Percentiles rank a stretch among this genome's conserved stretches.
Evolutionary conservation across 352 stramenopile species (phyloP).

Genomic region (Globisporangium polare): DNA sequence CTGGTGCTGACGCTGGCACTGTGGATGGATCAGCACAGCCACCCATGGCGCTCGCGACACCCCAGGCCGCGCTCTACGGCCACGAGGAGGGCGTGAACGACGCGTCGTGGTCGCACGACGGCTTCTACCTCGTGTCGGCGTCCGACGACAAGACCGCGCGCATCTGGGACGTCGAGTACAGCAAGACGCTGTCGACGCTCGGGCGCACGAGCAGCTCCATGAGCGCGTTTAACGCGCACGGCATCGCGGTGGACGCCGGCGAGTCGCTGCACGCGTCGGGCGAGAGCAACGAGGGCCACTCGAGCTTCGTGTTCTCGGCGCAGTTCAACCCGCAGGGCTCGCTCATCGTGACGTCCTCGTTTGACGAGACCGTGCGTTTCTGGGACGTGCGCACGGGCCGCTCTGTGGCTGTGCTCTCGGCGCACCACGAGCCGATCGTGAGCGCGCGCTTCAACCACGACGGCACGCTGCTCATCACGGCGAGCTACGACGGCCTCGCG

Average conservation of each 20-base stretch:
- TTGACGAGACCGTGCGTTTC: slow-evolving; percentile 94
- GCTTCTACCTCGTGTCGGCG: slow-evolving; percentile 88
- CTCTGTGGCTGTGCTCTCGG: slow-evolving; percentile 84
- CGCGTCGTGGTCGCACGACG: slow-evolving; percentile 87
- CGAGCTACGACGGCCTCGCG: slow-evolving; percentile 71
- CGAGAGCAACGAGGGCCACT: slow-evolving; percentile 68
- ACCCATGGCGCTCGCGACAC: slow-evolving; percentile 6
- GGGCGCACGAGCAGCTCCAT: slow-evolving; percentile 37
- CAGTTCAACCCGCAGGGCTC: slow-evolving; percentile 93
- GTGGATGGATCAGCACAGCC: background rate
- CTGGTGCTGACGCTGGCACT: background rate
- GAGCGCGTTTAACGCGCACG: slow-evolving; percentile 20
- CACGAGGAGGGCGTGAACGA: slow-evolving; percentile 94
- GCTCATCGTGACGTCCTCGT: slow-evolving; percentile 87
- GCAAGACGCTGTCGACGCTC: slow-evolving; percentile 65
- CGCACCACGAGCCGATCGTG: slow-evolving; percentile 95
- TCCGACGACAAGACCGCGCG: slow-evolving; percentile 95
- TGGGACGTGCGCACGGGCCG: slow-evolving; percentile 94
- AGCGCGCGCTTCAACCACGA: slow-evolving; percentile 93
- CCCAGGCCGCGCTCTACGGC: slow-evolving; percentile 57
- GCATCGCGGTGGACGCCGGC: slow-evolving; percentile 20
- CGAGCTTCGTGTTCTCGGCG: slow-evolving; percentile 94
- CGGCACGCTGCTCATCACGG: slow-evolving; percentile 90
- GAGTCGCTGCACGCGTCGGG: background rate
- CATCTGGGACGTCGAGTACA: slow-evolving; percentile 93